Conservation (phyloP, 2,329 filamentous ascomycete genomes). For the Dothistroma pini region DNA sequence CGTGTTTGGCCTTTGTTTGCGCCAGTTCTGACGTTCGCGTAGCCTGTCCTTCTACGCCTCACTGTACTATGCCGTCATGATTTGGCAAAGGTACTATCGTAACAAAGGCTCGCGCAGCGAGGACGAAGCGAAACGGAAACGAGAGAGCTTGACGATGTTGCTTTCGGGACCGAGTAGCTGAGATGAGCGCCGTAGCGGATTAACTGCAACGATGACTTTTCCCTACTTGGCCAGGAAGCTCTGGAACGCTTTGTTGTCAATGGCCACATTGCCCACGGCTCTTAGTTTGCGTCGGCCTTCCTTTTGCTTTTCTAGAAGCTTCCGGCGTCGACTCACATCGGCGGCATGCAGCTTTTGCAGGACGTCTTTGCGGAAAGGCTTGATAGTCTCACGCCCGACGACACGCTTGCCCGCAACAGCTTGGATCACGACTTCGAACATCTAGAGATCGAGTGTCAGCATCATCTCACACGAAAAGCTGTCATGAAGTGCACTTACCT, state of each 20-base stretch:
- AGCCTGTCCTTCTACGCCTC: constrained; percentile 12
- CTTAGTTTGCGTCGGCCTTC: constrained; percentile 85
- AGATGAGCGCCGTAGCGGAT: background rate
- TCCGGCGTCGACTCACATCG: constrained; percentile 76
- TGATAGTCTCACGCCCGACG: constrained; percentile 88
- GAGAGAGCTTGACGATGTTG: too few relatives aligned
- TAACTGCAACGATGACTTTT: background rate
- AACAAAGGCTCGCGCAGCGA: too few relatives aligned
- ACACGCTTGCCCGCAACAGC: constrained; percentile 78
- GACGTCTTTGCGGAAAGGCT: constrained; percentile 95
- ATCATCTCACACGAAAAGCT: background rate
- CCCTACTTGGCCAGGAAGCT: constrained; percentile 76
- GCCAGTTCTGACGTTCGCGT: background rate
- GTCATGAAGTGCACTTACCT: background rate
- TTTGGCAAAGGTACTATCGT: background rate
- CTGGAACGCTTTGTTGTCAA: constrained; percentile 94
- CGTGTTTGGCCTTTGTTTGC: background rate
- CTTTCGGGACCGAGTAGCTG: background rate
- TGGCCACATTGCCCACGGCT: constrained; percentile 82
- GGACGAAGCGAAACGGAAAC: too few relatives aligned
- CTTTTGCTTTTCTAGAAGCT: constrained; percentile 95
- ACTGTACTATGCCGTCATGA: constrained; percentile 7
- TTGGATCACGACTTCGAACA: constrained; percentile 97
- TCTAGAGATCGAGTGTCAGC: constrained; percentile 51
- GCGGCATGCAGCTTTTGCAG: constrained; percentile 88